These are phyloP conservation scores for Leishmania amazonensis DNA, from an alignment of 208 protist genomes.

Conservation along the genomic window DNA sequence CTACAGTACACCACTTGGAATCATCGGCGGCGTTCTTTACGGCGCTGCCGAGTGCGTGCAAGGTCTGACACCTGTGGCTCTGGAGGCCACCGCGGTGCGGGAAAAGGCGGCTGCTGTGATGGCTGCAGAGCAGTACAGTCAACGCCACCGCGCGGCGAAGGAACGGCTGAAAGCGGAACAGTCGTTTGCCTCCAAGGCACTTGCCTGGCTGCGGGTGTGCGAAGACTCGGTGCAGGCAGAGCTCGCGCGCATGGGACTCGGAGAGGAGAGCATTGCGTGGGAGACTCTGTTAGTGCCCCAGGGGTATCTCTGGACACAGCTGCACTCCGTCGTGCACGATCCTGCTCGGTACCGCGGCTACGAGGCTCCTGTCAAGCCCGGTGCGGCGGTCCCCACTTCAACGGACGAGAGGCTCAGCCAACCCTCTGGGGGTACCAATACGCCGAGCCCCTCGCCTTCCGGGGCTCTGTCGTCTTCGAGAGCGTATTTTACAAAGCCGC, in stretches of 20 bases:
- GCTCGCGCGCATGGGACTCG: constrained; percentile 33
- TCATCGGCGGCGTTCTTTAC: constrained; percentile 41
- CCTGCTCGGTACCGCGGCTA: constrained; percentile 35
- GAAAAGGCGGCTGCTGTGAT: constrained; percentile 39
- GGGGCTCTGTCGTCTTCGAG: neutral
- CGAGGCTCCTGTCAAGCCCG: constrained; percentile 16
- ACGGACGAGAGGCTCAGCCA: neutral
- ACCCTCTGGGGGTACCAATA: neutral
- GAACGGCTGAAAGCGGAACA: constrained; percentile 18
- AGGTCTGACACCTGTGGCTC: constrained; percentile 21
- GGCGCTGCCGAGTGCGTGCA: constrained; percentile 33
- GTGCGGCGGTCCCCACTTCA: neutral
- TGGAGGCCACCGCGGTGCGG: constrained; percentile 10
- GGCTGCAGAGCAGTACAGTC: constrained; percentile 34
- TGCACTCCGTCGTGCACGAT: constrained; percentile 39
- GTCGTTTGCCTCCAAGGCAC: constrained; percentile 15
- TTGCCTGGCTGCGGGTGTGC: constrained; percentile 18
- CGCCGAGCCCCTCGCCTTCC: neutral
- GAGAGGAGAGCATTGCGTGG: constrained; percentile 23
- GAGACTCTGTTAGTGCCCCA: constrained; percentile 38
- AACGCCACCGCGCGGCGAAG: constrained; percentile 26
- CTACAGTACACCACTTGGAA: constrained; percentile 64
- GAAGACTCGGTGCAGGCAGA: constrained; percentile 26
- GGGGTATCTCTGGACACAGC: constrained; percentile 36
- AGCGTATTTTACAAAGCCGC: constrained; percentile 54